Base-by-base conservation (phyloP, 306 rosid genomes). In the Delonix regia region DNA sequence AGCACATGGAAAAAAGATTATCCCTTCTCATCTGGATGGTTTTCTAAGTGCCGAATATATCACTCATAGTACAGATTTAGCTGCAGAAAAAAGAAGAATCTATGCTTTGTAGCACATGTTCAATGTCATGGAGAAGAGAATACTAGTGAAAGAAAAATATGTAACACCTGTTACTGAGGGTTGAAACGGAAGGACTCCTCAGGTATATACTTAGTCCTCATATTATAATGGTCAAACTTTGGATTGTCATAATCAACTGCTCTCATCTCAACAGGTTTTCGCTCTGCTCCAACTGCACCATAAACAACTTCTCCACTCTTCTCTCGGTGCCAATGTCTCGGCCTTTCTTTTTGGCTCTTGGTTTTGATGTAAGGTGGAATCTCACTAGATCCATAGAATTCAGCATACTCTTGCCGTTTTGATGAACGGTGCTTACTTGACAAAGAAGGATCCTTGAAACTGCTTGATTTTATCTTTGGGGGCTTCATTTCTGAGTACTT, bases 281-380 rank as follows among this genome's bases (percentile, higher is more conserved):
- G 75, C 82, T 89, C 95, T 1, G 87, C 45, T 67, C 89, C 89
- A 49, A 57, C 87, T 1, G 87, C 77, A 42, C 90, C 90, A 24
- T 47, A 85, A 80, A 36, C 82, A 19, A 78, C 89, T 82, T 91
- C 93, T 66, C 93, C 96, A 42, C 90, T 93, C 88, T 93, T 92
- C 56, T 92, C 98, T 18, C 98, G 88, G 30, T 85, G 94, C 36
- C 98, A 85, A 72, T 92, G 98, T 83, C 90, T 89, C 3, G 96
- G 69, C 82, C 97, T 87, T 72, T 95, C 97, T 64, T 95, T 95
- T 73, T 85, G 94, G 86, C 92, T 88, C 88, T 95, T 95, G 11
- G 96, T 86, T 86, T 90, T 88, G 73, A 62, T 64, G 62, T 84
- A 71, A 5, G 92, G 87, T 41, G 96, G 92, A 59, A 79, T 71